Conservation (phyloP, 2,329 filamentous ascomycete genomes). For the Pseudocercospora fuligena region DNA sequence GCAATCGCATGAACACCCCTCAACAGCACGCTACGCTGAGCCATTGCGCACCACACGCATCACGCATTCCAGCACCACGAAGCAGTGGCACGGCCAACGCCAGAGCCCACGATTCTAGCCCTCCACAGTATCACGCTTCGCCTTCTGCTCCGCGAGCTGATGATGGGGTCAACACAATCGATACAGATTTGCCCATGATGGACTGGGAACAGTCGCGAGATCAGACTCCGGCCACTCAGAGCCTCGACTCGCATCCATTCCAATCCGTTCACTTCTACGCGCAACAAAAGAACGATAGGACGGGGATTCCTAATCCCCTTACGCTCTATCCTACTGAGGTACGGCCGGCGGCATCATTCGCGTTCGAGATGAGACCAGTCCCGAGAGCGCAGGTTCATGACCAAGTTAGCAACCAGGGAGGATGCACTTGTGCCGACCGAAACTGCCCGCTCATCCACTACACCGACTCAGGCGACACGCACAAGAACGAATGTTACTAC, state of each 20-base stretch:
- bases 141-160: neutral
- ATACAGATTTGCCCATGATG: neutral
- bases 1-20: no score
- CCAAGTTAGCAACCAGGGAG: neutral
- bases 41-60: neutral
- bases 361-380: slow-evolving; percentile 10
- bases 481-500: neutral
- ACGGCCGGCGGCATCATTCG: slow-evolving; percentile 7
- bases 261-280: neutral
- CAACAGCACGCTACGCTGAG: neutral
- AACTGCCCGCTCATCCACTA: neutral
- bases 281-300: neutral
- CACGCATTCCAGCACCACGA: neutral
- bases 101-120: neutral
- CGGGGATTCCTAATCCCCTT: neutral
- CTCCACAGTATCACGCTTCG: neutral
- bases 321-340: slow-evolving; percentile 13
- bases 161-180: neutral
- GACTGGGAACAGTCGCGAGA: neutral
- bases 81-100: neutral
- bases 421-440: neutral
- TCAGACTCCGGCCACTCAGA: neutral
- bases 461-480: neutral
- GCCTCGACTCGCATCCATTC: neutral
- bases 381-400: neutral